Evolutionary conservation across 441 rosid species (phyloP).

Genomic region (Pelargonium cotyledonis): DNA sequence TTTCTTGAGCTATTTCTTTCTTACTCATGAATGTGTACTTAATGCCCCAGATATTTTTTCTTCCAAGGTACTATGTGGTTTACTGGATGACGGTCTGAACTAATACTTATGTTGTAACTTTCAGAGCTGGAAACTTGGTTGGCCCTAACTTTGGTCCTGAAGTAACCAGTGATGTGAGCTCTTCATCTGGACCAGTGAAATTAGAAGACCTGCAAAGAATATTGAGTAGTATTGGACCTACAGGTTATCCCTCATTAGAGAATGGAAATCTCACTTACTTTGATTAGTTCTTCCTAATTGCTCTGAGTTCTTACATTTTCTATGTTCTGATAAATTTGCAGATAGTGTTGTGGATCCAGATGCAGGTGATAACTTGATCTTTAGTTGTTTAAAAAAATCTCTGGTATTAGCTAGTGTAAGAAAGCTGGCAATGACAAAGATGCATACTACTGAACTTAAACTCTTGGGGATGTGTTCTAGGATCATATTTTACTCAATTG

Average conservation of each 20-base stretch:
- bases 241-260: constrained; percentile 36
- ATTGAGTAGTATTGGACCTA: constrained; percentile 67
- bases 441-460: background rate
- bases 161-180: constrained; percentile 57
- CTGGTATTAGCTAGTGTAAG: constrained; percentile 9
- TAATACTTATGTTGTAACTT: constrained; percentile 11
- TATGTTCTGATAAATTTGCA: constrained; percentile 31
- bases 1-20: background rate
- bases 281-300: constrained; percentile 8
- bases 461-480: background rate
- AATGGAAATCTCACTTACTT: constrained; percentile 4
- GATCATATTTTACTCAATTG: background rate
- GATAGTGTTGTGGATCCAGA: constrained; percentile 60
- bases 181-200: constrained; percentile 81
- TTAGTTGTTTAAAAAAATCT: constrained; percentile 1
- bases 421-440: background rate
- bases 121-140: constrained; percentile 77
- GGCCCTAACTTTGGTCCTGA: constrained; percentile 58
- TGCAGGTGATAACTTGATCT: constrained; percentile 47
- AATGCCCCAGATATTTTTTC: background rate
- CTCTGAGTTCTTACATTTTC: constrained; percentile 22
- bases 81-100: constrained; percentile 7
- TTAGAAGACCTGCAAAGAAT: constrained; percentile 86
- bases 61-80: background rate
- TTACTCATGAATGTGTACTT: background rate